Evolutionary conservation across 2,329 filamentous ascomycete genomes (phyloP), one percentile per base, ranked within the genome.

Genomic region (Claviceps citrina): DNA sequence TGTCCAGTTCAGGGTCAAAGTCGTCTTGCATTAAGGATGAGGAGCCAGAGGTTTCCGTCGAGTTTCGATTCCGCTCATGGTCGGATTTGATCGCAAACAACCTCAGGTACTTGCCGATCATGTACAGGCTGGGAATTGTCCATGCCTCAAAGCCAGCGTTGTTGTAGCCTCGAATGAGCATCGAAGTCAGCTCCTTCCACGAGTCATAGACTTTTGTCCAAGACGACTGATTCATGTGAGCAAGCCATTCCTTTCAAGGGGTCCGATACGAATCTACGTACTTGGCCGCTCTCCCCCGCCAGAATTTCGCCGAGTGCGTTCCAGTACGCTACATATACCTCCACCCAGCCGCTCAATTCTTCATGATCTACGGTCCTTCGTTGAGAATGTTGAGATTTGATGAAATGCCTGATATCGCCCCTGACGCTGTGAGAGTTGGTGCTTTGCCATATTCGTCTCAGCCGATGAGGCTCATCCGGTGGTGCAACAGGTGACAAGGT

Each of bases 61-160:
- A 45, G 15, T 51, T 63, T 41, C 52, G 58, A 43, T 57, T 63
- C 19, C 70, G 65, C 52, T 83, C 80, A 28, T 79, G 74, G 56
- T 98, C 91, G 41, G 91, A 87, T 54, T 81, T 84, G 57, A 95
- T 91, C 36, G 91, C 91, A 60, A 94, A 93, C 32, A 81, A 65
- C 44, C 91, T 73, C 43, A 98, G 62, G 56, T 93, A 86, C 60
- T 85, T 93, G 40, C 86, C 87, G 19, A 81, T 78, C 39, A 82
- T 72, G 54, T 96, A 96, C 30, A 98, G 68, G 54, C 84, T 87
- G 3, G 91, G 87, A 38, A 98, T 77, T 0, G 86, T 91, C 89
- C 91, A 98, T 25, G 85, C 80, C 47, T 84, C 78, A 51, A 96
- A 84, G 3, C 74, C 71, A 41, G 70, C 67, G 47, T 73, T 80